These are phyloP conservation scores for Dendrothele bispora DNA, from an alignment of 768 basidiomycete species.

Conservation along the genomic window DNA sequence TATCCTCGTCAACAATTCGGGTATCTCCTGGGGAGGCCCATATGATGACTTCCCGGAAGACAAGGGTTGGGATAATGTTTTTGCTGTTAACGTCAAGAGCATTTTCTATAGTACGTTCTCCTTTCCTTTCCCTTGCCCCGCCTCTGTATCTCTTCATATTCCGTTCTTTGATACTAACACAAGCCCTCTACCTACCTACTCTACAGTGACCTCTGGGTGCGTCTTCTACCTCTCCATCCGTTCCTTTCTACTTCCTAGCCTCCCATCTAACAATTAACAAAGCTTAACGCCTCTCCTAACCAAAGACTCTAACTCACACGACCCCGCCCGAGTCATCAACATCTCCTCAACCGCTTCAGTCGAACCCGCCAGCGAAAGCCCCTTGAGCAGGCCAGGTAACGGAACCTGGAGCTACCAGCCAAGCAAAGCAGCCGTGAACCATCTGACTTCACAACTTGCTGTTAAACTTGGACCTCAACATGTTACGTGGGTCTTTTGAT, in stretches of 20 bases:
- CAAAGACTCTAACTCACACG: constrained; percentile 60
- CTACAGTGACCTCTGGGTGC: constrained; percentile 54
- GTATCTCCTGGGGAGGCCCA: constrained; percentile 75
- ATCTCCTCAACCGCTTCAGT: constrained; percentile 73
- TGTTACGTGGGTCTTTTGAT: constrained; percentile 57
- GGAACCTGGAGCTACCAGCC: constrained; percentile 82
- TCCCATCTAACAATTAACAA: background rate
- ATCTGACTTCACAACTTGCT: constrained; percentile 73
- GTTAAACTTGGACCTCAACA: constrained; percentile 57
- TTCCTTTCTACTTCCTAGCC: constrained; percentile 13
- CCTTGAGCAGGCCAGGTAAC: constrained; percentile 50
- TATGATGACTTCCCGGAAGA: constrained; percentile 74
- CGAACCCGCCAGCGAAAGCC: constrained; percentile 48
- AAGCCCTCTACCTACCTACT: constrained; percentile 1
- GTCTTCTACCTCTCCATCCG: too few relatives aligned
- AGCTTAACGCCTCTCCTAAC: constrained; percentile 60
- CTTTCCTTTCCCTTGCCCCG: background rate
- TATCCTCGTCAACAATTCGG: constrained; percentile 84
- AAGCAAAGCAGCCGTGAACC: constrained; percentile 87
- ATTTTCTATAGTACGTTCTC: constrained; percentile 69
- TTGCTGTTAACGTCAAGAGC: constrained; percentile 84
- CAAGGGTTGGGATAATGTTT: constrained; percentile 83
- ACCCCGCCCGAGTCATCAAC: constrained; percentile 80
- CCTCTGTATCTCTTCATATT: too few relatives aligned
- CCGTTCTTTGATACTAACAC: too few relatives aligned